Conservation (phyloP, 371 early-diverging fungal species). For the Vairimorpha necatrix region DNA sequence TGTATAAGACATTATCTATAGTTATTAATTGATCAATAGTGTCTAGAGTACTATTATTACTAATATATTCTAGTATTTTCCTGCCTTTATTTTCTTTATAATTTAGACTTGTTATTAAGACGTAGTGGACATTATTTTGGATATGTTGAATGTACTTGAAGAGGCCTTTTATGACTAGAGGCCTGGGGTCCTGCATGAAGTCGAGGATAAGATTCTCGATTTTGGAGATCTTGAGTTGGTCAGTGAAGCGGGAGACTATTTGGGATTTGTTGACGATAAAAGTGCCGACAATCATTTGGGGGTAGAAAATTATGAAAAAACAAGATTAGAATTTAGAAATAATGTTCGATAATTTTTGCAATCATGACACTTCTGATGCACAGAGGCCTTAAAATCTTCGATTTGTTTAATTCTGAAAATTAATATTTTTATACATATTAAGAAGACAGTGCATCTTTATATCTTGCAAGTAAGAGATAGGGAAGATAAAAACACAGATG, state of each 20-base stretch:
- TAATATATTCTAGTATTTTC: slow-evolving; percentile 23
- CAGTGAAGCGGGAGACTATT: slow-evolving; percentile 24
- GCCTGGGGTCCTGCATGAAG: slow-evolving; percentile 12
- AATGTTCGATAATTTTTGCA: no score
- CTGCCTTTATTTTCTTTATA: slow-evolving; percentile 4
- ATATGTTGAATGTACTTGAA: slow-evolving; percentile 40
- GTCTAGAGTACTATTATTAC: slow-evolving; percentile 21
- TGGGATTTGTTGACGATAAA: slow-evolving; percentile 29
- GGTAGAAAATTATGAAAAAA: slow-evolving; percentile 3
- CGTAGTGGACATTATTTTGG: slow-evolving; percentile 6
- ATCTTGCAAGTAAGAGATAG: no score
- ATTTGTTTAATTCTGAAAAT: no score
- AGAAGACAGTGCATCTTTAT: no score
- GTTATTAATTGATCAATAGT: slow-evolving; percentile 38
- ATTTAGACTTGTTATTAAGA: slow-evolving; percentile 18
- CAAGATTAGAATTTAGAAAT: no score
- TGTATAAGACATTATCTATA: slow-evolving; percentile 44
- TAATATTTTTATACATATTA: no score
- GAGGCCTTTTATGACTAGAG: slow-evolving; percentile 11
- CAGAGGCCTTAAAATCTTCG: no score
- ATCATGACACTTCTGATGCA: no score
- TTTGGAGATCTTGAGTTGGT: slow-evolving; percentile 14
- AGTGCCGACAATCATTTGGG: slow-evolving; percentile 47
- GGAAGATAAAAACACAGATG: no score
- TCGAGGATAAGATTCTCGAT: slow-evolving; percentile 45